Conservation (phyloP, 2,329 filamentous ascomycete genomes). For the Penicillium vulpinum region DNA sequence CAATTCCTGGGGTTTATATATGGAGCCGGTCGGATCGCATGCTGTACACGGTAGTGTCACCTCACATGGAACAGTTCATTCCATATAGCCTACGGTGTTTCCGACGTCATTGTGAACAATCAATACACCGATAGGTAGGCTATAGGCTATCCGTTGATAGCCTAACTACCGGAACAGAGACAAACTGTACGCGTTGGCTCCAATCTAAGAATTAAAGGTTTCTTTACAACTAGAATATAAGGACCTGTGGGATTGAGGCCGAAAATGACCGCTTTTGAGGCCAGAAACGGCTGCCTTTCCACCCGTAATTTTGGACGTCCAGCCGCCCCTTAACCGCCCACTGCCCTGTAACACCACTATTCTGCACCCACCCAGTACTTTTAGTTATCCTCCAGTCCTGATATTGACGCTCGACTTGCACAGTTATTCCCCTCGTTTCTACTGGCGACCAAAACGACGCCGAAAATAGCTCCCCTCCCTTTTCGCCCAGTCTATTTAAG, state of each 20-base stretch:
- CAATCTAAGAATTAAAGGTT: neutral
- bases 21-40: neutral
- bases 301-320: conserved; percentile 18
- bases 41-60: too few relatives aligned
- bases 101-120: neutral
- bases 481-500: conserved; percentile 1
- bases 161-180: neutral
- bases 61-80: neutral
- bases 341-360: conserved; percentile 13
- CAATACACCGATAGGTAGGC: conserved; percentile 1
- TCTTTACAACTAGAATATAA: too few relatives aligned
- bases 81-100: neutral
- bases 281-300: conserved; percentile 23
- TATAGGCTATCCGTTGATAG: conserved; percentile 13
- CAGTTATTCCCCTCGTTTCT: conserved; percentile 14
- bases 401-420: conserved; percentile 11
- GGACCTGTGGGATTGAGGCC: too few relatives aligned
- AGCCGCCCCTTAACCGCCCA: conserved; percentile 17
- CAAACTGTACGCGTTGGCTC: neutral
- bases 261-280: too few relatives aligned
- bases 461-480: conserved; percentile 21
- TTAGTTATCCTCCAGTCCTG: conserved; percentile 14
- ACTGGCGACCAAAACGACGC: conserved; percentile 17
- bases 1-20: neutral
- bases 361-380: conserved; percentile 16